Conservation (phyloP, 2,329 filamentous ascomycete species). For the Aschersonia sp. region DNA sequence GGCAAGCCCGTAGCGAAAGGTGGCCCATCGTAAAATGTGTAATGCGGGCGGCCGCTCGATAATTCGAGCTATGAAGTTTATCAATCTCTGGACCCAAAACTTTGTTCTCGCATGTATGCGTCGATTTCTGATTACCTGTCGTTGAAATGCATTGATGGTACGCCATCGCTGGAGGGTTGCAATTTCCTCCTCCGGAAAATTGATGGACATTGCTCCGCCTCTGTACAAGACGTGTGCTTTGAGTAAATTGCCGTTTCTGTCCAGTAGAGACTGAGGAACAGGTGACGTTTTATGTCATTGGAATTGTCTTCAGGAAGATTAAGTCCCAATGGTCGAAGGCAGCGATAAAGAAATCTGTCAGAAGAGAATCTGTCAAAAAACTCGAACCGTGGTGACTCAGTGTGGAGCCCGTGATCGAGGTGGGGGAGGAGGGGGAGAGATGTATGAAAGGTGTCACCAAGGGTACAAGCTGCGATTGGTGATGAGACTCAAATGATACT, state of each 20-base stretch:
- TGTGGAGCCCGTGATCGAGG: conserved; percentile 1
- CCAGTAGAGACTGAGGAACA: background rate
- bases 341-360: too few relatives aligned
- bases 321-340: too few relatives aligned
- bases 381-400: conserved; percentile 2
- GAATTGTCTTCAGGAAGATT: too few relatives aligned
- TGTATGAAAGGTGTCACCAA: too few relatives aligned
- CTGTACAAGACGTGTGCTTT: background rate
- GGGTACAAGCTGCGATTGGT: too few relatives aligned
- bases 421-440: background rate
- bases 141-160: conserved; percentile 81
- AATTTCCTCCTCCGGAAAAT: conserved; percentile 88
- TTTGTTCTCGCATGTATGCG: background rate
- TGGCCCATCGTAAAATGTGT: conserved; percentile 89
- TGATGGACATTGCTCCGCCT: conserved; percentile 54
- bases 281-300: too few relatives aligned
- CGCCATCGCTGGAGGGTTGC: conserved; percentile 73
- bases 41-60: conserved; percentile 66
- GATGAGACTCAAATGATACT: too few relatives aligned
- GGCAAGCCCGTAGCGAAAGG: conserved; percentile 61
- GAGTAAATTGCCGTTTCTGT: background rate
- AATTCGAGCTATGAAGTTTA: conserved; percentile 45
- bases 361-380: background rate
- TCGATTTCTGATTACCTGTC: conserved; percentile 39
- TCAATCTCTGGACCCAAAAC: background rate